Evolutionary conservation across 768 basidiomycete species (phyloP).

Genomic region (Lepiota brunneoincarnata): DNA sequence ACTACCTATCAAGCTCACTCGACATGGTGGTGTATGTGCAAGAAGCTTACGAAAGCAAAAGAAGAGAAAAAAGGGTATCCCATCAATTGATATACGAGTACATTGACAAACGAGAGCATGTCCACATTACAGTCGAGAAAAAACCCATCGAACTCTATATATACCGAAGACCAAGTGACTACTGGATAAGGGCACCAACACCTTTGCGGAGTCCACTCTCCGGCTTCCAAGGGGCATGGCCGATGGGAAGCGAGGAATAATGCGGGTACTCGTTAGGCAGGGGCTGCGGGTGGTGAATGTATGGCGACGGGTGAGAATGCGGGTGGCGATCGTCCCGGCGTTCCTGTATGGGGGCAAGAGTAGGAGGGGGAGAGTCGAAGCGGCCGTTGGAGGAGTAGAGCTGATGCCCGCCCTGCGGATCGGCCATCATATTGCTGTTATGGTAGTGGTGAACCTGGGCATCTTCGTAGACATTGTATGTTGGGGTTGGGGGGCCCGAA

Average conservation of each 20-base stretch:
- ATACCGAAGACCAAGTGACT: slow-evolving; percentile 8
- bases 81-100: slow-evolving; percentile 15
- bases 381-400: slow-evolving; percentile 23
- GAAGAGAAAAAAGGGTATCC: slow-evolving; percentile 2
- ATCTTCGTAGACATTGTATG: slow-evolving; percentile 47
- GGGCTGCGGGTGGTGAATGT: slow-evolving; percentile 41
- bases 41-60: slow-evolving; percentile 9
- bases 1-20: slow-evolving; percentile 58
- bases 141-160: slow-evolving; percentile 7
- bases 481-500: slow-evolving; percentile 42
- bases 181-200: slow-evolving; percentile 37
- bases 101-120: slow-evolving; percentile 10
- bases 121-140: slow-evolving; percentile 8
- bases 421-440: slow-evolving; percentile 22
- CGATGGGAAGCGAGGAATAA: slow-evolving; percentile 35
- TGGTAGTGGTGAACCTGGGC: slow-evolving; percentile 36
- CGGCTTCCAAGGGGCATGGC: slow-evolving; percentile 44
- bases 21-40: slow-evolving; percentile 34
- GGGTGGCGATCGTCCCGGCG: slow-evolving; percentile 30
- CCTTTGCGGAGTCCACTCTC: slow-evolving; percentile 42
- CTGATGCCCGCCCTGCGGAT: slow-evolving; percentile 17
- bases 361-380: slow-evolving; percentile 53
- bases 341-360: slow-evolving; percentile 54
- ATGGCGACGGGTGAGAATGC: slow-evolving; percentile 30
- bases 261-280: slow-evolving; percentile 38